Base-by-base conservation (phyloP, 805 yeast species). In the Metschnikowia gruessii region DNA sequence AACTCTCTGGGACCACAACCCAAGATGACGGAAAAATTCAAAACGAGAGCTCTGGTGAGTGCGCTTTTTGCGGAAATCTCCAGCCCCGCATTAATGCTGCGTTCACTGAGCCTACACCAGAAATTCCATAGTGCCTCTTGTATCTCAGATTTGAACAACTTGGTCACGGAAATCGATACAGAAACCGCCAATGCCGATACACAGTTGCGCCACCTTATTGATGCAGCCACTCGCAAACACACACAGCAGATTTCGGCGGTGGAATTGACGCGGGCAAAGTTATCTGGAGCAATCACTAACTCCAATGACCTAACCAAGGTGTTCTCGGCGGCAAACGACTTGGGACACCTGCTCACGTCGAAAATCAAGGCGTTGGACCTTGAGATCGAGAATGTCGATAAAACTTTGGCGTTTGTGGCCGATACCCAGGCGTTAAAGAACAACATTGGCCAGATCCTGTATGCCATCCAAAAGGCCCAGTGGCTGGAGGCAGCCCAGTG, bases 401-500 rank as follows among this genome's bases (percentile, higher is more conserved):
- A 74, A 36, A 81, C 95, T 0, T 72, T 81, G 17, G 68, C 72
- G 13, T 88, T 83, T 59, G 92, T 88, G 3, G 71, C 76, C 32
- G 69, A 82, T 49, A 84, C 87, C 1, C 82, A 83, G 49, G 63
- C 74, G n/a, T 68, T 92, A 50, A 85, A 85, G 58, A 74, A 75
- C 28, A 80, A 82, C 54, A 76, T 92, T 10, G 72, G 77, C 35
- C 81, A 82, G 45, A 84, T 88, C 5, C 69, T 81, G 57, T 77
- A 79, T 40, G 87, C 96, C 4, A 75, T 92, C 43, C 83, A 80
- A 30, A 77, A 78, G 28, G 65, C 76, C 26, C 80, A 87, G 55
- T 89, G 94, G 87, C 79, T 77, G 24, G 62, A 78, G n/a, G 96
- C 96, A 1, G 92, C 96, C 0, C 70, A 69, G 44, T 77, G 89